A percentile compares a stretch with the other conserved stretches of the same genome.
These are phyloP conservation scores for Penicillium cinerascens DNA, from an alignment of 495 filamentous ascomycete genomes.

Conservation along the genomic window DNA sequence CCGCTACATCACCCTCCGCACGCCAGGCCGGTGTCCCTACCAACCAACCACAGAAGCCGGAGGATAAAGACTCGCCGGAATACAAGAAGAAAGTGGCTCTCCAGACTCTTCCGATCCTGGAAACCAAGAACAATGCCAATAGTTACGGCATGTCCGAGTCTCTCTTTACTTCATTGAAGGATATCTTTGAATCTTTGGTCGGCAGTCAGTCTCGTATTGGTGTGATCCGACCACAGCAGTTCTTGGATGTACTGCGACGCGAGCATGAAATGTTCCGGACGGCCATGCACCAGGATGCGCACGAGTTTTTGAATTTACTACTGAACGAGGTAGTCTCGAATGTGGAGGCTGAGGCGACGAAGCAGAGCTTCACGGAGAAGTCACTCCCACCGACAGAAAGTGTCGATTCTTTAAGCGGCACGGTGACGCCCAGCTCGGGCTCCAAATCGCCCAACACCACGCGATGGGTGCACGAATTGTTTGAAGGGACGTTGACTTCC, in stretches of 20 bases:
- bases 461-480: conserved; percentile 95
- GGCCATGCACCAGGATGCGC: conserved; percentile 96
- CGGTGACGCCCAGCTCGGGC: conserved; percentile 44
- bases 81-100: conserved; percentile 96
- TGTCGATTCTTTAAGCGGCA: conserved; percentile 39
- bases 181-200: conserved; percentile 91
- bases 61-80: conserved; percentile 79
- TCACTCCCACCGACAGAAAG: conserved; percentile 33
- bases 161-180: conserved; percentile 88
- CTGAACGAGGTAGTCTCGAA: conserved; percentile 96
- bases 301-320: conserved; percentile 92
- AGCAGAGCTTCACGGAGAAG: conserved; percentile 39
- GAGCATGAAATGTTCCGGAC: conserved; percentile 98
- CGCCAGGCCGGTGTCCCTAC: conserved; percentile 48
- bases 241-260: conserved; percentile 86
- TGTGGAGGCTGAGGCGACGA: conserved; percentile 76
- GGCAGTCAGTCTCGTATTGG: conserved; percentile 78
- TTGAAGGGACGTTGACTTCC: conserved; percentile 90
- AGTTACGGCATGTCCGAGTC: conserved; percentile 93
- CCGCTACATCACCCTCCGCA: conserved; percentile 31
- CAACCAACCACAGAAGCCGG: conserved; percentile 65
- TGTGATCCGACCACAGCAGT: conserved; percentile 88
- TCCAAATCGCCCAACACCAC: conserved; percentile 53
- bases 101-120: conserved; percentile 77
- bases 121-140: conserved; percentile 71